These are phyloP conservation scores for Berberis thunbergii DNA, from an alignment of 164 flowering plant genomes.

Conservation along the genomic window DNA sequence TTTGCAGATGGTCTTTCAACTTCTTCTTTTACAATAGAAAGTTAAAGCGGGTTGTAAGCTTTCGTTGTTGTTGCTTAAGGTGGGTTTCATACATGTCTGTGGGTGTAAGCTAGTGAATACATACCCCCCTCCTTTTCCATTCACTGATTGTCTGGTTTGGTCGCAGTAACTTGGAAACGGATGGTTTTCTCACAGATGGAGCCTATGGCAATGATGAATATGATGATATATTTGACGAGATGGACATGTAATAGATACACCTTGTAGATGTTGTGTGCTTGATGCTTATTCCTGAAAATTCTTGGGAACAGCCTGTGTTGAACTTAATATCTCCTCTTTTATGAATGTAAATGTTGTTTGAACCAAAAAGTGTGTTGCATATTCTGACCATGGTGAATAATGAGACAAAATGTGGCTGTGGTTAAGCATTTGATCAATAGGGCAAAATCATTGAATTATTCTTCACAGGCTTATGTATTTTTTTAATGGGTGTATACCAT, in stretches of 20 bases:
- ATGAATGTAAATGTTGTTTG: no score
- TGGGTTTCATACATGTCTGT: constrained; percentile 11
- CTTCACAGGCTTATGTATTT: no score
- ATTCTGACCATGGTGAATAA: no score
- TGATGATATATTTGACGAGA: constrained; percentile 63
- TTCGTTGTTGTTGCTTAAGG: constrained; percentile 85
- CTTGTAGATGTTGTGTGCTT: not conserved
- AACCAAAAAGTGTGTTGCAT: no score
- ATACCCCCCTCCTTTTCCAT: not conserved
- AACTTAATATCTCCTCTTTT: no score
- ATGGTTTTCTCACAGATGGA: constrained; percentile 41
- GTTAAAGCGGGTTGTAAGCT: constrained; percentile 78
- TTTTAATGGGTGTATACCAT: no score
- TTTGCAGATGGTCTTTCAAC: constrained; percentile 86
- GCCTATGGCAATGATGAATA: constrained; percentile 33
- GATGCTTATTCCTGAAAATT: no score
- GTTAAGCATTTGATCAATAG: no score
- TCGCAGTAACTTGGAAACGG: constrained; percentile 68
- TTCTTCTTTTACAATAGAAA: constrained; percentile 90
- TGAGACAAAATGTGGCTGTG: no score
- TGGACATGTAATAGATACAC: constrained; percentile 63
- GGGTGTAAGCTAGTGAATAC: not conserved
- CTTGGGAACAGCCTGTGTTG: no score
- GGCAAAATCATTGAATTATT: no score
- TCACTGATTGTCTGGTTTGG: not conserved